A percentile compares a stretch with the other conserved stretches of the same genome.
phyloP scores from a whole-genome alignment of 2,329 filamentous ascomycete species.

The Chaetomium sp. region DNA sequence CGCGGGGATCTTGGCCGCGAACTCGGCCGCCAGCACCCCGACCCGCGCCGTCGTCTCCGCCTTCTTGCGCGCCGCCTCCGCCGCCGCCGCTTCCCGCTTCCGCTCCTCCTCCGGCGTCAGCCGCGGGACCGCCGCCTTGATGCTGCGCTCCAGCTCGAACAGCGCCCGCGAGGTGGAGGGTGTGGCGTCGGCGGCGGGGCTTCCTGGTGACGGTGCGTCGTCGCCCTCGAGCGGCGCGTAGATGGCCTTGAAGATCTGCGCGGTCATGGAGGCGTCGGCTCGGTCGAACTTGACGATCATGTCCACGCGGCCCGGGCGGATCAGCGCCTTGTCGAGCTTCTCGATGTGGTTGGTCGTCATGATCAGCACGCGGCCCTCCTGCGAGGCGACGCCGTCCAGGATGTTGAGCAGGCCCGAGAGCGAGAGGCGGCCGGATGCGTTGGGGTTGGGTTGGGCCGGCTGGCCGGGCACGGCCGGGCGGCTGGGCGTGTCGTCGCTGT shows the following conservation, averaged over 20 bases:
- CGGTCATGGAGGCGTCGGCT: conserved; percentile 55
- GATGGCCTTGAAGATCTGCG: conserved; percentile 60
- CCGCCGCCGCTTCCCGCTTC: conserved; percentile 33
- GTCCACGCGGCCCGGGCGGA: conserved; percentile 64
- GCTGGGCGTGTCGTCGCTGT: conserved; percentile 23
- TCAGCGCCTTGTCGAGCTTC: conserved; percentile 63
- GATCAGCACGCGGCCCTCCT: conserved; percentile 64
- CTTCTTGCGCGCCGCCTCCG: conserved; percentile 38
- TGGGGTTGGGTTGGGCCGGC: conserved; percentile 27
- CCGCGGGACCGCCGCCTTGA: conserved; percentile 10
- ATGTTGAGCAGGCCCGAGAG: conserved; percentile 79
- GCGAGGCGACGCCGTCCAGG: conserved; percentile 71
- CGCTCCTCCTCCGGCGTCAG: conserved; percentile 28
- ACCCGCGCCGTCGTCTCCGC: conserved; percentile 46
- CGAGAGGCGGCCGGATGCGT: conserved; percentile 53
- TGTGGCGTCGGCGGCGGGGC: background rate
- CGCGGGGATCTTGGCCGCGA: conserved; percentile 54
- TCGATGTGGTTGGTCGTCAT: conserved; percentile 68
- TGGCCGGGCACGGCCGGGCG: background rate
- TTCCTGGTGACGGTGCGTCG: conserved; percentile 33
- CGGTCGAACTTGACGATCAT: conserved; percentile 60
- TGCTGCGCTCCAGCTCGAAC: conserved; percentile 13
- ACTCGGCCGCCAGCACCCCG: conserved; percentile 50
- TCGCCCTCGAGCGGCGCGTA: conserved; percentile 57
- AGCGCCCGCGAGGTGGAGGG: conserved; percentile 2